Base-by-base conservation (phyloP, 2,329 filamentous ascomycete genomes). In the Podosphaera xanthii region DNA sequence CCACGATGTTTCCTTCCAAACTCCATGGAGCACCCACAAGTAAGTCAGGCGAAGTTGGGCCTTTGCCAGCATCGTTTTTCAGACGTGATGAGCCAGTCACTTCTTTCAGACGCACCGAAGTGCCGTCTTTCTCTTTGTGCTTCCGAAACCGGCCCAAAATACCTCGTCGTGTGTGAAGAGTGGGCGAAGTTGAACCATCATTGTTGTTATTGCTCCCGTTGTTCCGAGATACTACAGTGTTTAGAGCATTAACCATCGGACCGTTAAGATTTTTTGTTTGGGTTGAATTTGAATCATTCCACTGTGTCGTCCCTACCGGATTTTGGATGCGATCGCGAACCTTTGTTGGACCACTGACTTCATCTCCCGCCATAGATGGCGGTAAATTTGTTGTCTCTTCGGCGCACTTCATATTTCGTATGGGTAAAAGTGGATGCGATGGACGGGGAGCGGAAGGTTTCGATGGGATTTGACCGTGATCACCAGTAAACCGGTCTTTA, bases 351-450 rank as follows among this genome's bases (percentile, higher is more conserved):
- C 74, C 72, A 31, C 76, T 72, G 14, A 84, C 82, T 61, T 91
- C 85, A 68, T 94, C 87, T 65, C 86, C 79, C 69, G 84, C 90
- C 59, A 82, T 77, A 10, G 80, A 77, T n/a, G 87, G 86, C 61
- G 86, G 79, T 65, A 86, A 70, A 38, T 82, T 74, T 65, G 81
- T 81, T 9, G 77, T 70, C 62, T 84, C 82, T 63, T 85, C 82
- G 68, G 77, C 81, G 69, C 81, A 84, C 69, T 77, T 81, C 66
- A 87, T 85, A 68, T 89, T 44, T 12, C 40, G 40, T 7, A 44
- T 14, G n/a, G 40, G 40, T 14, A 44, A 44, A 44, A 44, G 40
- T 12, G 40, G 40, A 44, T 84, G 62, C 83, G 76, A 64, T 80
- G 78, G 61, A 72, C 73, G 67, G 84, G 82, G 54, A 80, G 78